Conservation (phyloP, 2,329 filamentous ascomycete genomes). For the Fusarium sp. region DNA sequence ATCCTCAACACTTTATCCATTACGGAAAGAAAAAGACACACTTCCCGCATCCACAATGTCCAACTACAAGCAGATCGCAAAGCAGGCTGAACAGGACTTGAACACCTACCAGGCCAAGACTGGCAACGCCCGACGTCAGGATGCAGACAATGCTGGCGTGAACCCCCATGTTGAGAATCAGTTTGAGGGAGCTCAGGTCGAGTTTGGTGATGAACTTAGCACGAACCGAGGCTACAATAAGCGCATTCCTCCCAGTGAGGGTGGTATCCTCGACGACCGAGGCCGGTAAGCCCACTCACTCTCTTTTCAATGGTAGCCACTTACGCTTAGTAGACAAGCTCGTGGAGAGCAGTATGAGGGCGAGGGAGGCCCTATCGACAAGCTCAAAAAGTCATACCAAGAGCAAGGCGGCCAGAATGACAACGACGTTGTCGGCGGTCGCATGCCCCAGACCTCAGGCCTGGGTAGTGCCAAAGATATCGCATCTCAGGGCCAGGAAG, state of each 20-base stretch:
- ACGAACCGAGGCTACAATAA: conserved; percentile 59
- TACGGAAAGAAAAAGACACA: not conserved
- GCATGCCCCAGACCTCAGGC: conserved; percentile 36
- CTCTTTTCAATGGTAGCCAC: not conserved
- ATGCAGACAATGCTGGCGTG: conserved; percentile 55
- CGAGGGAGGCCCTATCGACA: conserved; percentile 55
- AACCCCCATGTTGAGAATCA: conserved; percentile 55
- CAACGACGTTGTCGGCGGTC: conserved; percentile 47
- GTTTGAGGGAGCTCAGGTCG: conserved; percentile 47
- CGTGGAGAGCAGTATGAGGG: conserved; percentile 57
- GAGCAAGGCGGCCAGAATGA: conserved; percentile 52
- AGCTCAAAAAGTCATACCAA: conserved; percentile 40
- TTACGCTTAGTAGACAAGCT: conserved; percentile 51
- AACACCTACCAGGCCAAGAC: conserved; percentile 62
- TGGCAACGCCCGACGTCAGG: conserved; percentile 52
- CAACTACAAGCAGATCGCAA: conserved; percentile 55
- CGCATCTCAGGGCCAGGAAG: conserved; percentile 49
- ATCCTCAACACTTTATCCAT: not conserved
- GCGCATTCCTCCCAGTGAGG: conserved; percentile 58
- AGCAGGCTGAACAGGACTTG: conserved; percentile 58
- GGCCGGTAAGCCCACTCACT: conserved; percentile 51
- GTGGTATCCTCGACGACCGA: conserved; percentile 55
- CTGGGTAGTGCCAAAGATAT: conserved; percentile 43
- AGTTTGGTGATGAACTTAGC: conserved; percentile 56
- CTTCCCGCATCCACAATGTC: conserved; percentile 32